Percentiles rank a stretch among this genome's conserved stretches.
phyloP scores from a whole-genome alignment of 1,284 basidiomycete genomes.

The Marasmius fiardii region DNA sequence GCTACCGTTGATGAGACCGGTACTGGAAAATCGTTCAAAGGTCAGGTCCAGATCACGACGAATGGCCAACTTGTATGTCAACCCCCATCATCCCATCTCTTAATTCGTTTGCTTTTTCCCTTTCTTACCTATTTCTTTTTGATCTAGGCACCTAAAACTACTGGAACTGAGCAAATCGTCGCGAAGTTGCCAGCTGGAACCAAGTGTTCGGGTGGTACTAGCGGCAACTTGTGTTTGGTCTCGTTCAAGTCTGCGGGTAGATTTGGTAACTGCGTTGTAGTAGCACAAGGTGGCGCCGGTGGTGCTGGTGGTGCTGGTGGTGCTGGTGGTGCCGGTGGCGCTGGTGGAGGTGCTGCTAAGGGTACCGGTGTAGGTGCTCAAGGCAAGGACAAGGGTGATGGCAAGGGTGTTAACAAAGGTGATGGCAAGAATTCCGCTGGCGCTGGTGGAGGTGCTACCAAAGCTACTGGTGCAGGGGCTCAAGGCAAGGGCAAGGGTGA shows the following conservation, averaged over 20 bases:
- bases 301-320: constrained; percentile 13
- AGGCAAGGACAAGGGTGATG: constrained; percentile 3
- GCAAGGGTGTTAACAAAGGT: constrained; percentile 12
- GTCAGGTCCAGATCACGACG: constrained; percentile 30
- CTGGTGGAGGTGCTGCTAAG: constrained; percentile 10
- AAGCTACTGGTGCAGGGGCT: no score
- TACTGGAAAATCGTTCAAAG: constrained; percentile 34
- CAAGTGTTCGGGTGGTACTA: constrained; percentile 43
- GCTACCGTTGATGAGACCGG: constrained; percentile 38
- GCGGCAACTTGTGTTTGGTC: constrained; percentile 42
- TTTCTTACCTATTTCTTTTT: background rate
- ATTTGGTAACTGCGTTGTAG: constrained; percentile 51
- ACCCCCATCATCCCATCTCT: background rate
- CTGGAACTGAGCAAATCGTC: constrained; percentile 36
- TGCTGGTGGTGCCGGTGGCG: constrained; percentile 8
- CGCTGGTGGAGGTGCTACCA: no score
- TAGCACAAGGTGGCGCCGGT: constrained; percentile 24
- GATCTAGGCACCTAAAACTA: constrained; percentile 25
- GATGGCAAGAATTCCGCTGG: no score
- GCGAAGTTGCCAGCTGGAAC: constrained; percentile 44
- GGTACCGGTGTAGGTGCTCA: no score
- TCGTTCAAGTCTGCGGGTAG: constrained; percentile 40
- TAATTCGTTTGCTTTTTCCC: no score
- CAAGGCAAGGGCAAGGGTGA: no score
- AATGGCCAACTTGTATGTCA: constrained; percentile 35